A percentile compares a stretch with the other conserved stretches of the same genome.
Conservation (phyloP, 495 filamentous ascomycete genomes). For the Trichocladium antarcticum region DNA sequence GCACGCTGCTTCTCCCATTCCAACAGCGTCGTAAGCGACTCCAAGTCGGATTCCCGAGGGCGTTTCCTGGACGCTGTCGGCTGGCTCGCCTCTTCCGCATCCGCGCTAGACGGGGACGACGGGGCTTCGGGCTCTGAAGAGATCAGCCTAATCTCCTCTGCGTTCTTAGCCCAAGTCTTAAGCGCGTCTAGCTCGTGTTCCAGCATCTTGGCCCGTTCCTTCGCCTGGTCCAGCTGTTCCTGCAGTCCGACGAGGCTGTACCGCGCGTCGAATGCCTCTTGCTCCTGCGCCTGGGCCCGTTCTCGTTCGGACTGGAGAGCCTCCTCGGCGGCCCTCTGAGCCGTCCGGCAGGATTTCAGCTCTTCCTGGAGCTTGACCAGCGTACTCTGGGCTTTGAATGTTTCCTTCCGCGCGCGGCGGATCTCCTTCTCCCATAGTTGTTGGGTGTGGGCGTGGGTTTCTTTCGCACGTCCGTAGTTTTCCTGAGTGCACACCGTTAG, state of each 20-base stretch:
- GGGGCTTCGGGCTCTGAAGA: conserved; percentile 50
- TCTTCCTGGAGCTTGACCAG: conserved; percentile 76
- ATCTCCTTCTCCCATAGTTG: conserved; percentile 77
- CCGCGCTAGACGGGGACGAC: conserved; percentile 8
- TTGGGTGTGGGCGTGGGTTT: conserved; percentile 61
- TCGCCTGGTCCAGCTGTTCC: conserved; percentile 57
- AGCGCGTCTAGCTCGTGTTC: conserved; percentile 61
- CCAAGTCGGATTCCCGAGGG: conserved; percentile 36
- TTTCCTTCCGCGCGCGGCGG: conserved; percentile 67
- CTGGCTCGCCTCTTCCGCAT: conserved; percentile 2
- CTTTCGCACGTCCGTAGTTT: conserved; percentile 62
- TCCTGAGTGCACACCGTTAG: conserved; percentile 40
- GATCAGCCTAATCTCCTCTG: conserved; percentile 49
- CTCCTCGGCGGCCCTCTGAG: conserved; percentile 31
- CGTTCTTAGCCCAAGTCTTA: conserved; percentile 48
- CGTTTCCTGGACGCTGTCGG: conserved; percentile 31
- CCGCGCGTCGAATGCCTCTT: conserved; percentile 66
- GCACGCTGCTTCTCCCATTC: conserved; percentile 54
- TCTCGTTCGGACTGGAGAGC: conserved; percentile 47
- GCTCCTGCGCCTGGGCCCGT: conserved; percentile 45
- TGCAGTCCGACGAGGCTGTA: conserved; percentile 63
- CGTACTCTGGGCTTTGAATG: conserved; percentile 67
- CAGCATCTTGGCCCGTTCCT: conserved; percentile 50
- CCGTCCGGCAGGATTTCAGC: conserved; percentile 54
- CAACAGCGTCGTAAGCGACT: conserved; percentile 51